Percentiles rank a stretch among this genome's conserved stretches.
Conservation (phyloP, 2,329 filamentous ascomycete species). For the Trichoderma gracile region DNA sequence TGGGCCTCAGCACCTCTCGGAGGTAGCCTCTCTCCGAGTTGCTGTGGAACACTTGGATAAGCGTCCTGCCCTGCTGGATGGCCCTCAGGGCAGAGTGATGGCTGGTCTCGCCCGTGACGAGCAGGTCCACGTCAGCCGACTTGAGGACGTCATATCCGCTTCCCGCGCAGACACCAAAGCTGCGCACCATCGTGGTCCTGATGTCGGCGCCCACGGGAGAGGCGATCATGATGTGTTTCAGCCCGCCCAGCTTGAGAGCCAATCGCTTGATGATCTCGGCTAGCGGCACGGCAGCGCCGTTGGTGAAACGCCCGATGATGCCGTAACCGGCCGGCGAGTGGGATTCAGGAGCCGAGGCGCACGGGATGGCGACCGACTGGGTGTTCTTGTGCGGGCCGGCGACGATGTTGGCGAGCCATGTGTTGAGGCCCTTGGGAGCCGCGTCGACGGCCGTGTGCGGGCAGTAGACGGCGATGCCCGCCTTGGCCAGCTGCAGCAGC, state of each 20-base stretch:
- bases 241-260: constrained; percentile 67
- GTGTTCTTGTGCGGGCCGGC: constrained; percentile 51
- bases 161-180: constrained; percentile 85
- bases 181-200: constrained; percentile 52
- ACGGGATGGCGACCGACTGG: constrained; percentile 49
- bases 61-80: constrained; percentile 77
- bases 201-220: constrained; percentile 51
- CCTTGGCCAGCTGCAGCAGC: constrained; percentile 76
- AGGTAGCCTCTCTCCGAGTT: constrained; percentile 90
- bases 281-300: constrained; percentile 40
- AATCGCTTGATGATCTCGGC: constrained; percentile 53
- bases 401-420: constrained; percentile 90
- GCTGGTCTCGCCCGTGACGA: constrained; percentile 90
- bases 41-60: constrained; percentile 86
- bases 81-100: constrained; percentile 90
- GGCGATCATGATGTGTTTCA: constrained; percentile 54
- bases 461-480: constrained; percentile 92
- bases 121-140: constrained; percentile 69
- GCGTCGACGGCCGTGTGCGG: constrained; percentile 95
- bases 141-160: constrained; percentile 78
- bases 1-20: constrained; percentile 65
- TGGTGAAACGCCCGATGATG: constrained; percentile 47
- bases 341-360: constrained; percentile 44
- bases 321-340: constrained; percentile 56
- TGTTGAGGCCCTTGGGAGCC: constrained; percentile 79